Percentiles rank a stretch among this genome's conserved stretches.
phyloP scores from a whole-genome alignment of 2,329 filamentous ascomycete species.

The Verticillium nonalfalfae region DNA sequence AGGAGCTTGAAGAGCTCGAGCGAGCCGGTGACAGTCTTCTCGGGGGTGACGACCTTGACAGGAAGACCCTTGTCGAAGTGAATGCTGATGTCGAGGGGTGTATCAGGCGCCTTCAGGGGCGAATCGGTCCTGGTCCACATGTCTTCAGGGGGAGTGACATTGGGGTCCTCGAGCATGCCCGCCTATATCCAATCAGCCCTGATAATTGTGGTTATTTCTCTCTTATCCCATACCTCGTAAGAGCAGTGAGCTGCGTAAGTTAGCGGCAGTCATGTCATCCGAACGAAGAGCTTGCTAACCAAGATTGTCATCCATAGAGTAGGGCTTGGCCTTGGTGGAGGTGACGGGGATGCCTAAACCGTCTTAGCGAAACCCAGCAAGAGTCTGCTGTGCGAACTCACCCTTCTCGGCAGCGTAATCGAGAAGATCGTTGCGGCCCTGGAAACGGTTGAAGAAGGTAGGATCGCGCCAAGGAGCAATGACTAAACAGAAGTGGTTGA shows the following conservation, averaged over 20 bases:
- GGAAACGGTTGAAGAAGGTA: constrained; percentile 64
- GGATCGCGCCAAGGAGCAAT: constrained; percentile 71
- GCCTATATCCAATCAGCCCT: constrained; percentile 27
- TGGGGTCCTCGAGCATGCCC: constrained; percentile 56
- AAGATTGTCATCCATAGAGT: constrained; percentile 49
- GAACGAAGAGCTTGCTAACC: constrained; percentile 25
- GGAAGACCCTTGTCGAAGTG: constrained; percentile 63
- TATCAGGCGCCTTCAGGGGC: constrained; percentile 57
- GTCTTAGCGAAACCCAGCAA: neutral
- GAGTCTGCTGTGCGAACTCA: neutral
- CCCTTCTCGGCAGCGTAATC: constrained; percentile 58
- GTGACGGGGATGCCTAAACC: constrained; percentile 61
- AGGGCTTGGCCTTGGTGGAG: constrained; percentile 48
- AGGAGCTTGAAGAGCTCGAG: constrained; percentile 59
- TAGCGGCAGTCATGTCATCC: neutral
- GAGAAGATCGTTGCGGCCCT: constrained; percentile 65
- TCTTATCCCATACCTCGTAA: constrained; percentile 42
- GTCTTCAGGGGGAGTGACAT: constrained; percentile 55
- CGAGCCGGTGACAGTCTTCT: constrained; percentile 42
- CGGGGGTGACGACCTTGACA: constrained; percentile 38
- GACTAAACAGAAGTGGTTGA: constrained; percentile 27
- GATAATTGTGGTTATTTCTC: neutral
- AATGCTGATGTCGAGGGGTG: constrained; percentile 58
- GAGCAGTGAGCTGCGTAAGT: constrained; percentile 65
- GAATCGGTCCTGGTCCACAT: constrained; percentile 61